phyloP scores from a whole-genome alignment of 495 filamentous ascomycete genomes.

The Aspergillus homomorphus region DNA sequence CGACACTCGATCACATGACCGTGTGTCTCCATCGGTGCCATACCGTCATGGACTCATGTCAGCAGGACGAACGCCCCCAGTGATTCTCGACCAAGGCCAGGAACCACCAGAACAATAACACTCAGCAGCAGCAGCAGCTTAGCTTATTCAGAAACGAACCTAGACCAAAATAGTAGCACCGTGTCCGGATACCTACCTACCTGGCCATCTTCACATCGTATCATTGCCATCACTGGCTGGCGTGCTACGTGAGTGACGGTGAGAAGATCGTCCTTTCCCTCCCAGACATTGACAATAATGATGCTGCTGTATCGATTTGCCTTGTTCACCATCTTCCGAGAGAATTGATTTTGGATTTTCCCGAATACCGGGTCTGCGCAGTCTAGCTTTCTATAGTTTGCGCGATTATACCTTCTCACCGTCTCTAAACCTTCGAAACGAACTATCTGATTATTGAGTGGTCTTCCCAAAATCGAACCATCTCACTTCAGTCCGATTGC shows the following conservation, averaged over 20 bases:
- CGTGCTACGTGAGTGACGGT: not conserved
- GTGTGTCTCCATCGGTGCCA: too few relatives aligned
- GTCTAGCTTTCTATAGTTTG: not conserved
- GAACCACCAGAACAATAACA: too few relatives aligned
- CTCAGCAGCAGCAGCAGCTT: not conserved
- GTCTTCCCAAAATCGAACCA: not conserved
- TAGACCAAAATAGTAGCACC: not conserved
- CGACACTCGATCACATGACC: not conserved
- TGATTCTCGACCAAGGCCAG: too few relatives aligned
- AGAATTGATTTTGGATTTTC: too few relatives aligned
- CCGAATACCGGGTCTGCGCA: not conserved
- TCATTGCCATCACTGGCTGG: not conserved
- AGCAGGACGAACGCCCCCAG: too few relatives aligned
- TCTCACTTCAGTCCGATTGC: too few relatives aligned
- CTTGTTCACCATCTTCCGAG: too few relatives aligned
- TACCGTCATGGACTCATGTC: too few relatives aligned
- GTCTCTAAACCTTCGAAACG: not conserved
- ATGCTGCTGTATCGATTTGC: not conserved
- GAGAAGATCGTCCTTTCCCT: not conserved
- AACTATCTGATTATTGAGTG: not conserved
- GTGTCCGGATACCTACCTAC: not conserved
- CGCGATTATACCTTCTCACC: not conserved
- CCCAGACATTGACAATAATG: not conserved
- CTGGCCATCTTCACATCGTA: not conserved
- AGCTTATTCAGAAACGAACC: not conserved